Conservation (phyloP, 345 rosid genomes). For the Eucalyptus sp. region DNA sequence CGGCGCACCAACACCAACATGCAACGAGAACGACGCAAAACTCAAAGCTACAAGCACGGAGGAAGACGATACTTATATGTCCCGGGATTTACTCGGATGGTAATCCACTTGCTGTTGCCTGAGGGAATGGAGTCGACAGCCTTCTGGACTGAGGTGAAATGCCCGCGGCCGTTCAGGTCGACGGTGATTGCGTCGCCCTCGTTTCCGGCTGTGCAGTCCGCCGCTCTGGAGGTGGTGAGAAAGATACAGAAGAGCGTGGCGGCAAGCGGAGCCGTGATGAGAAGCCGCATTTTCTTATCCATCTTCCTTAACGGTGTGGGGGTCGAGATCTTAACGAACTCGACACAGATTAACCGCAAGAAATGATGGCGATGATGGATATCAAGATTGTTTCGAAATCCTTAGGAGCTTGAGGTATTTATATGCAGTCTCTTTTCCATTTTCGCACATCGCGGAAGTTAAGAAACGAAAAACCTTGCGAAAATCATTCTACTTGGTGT, state of each 20-base stretch:
- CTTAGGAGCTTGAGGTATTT: neutral
- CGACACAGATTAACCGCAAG: neutral
- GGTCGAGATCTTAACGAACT: neutral
- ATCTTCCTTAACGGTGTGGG: neutral
- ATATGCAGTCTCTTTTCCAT: neutral
- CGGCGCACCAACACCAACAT: neutral
- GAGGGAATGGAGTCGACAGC: neutral
- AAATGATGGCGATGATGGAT: neutral
- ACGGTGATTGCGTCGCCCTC: neutral
- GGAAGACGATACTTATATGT: neutral
- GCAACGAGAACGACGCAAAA: neutral
- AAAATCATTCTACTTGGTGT: neutral
- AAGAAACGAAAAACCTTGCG: neutral
- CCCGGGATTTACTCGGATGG: neutral
- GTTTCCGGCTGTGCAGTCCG: neutral
- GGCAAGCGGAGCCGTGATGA: neutral
- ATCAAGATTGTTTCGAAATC: too few species aligned
- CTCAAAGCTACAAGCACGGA: too few species aligned
- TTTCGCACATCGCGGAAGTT: neutral
- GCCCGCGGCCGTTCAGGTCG: neutral
- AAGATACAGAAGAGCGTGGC: neutral
- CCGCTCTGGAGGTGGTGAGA: neutral
- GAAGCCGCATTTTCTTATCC: neutral
- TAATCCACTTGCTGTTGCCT: neutral
- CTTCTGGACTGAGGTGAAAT: neutral